Conservation (phyloP, 2,329 filamentous ascomycete genomes). For the Lecanosticta acicola region DNA sequence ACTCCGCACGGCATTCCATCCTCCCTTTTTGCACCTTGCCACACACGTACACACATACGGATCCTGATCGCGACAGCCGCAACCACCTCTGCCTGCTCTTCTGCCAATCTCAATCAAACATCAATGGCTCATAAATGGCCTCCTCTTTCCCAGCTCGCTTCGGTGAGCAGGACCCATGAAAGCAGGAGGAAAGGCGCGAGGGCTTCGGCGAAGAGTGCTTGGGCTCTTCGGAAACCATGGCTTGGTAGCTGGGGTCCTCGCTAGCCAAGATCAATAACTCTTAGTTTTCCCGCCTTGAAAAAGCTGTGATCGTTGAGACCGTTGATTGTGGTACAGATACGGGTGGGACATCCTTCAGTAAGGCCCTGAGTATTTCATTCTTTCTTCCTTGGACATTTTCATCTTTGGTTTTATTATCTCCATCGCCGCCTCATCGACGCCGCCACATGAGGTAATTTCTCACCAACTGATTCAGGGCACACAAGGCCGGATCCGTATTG, state of each 20-base stretch:
- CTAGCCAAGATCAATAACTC: conserved; percentile 26
- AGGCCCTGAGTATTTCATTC: no score
- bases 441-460: no score
- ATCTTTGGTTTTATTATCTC: no score
- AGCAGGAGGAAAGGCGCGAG: conserved; percentile 31
- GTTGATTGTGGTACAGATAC: conserved; percentile 62
- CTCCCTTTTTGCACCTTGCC: background rate
- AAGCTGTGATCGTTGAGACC: conserved; percentile 57
- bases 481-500: no score
- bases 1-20: background rate
- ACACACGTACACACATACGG: background rate
- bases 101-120: background rate
- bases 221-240: conserved; percentile 36
- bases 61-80: no score
- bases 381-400: no score
- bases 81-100: background rate
- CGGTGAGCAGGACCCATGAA: conserved; percentile 23
- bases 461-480: no score
- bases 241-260: conserved; percentile 20
- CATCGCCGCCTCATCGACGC: no score
- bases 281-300: conserved; percentile 46
- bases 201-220: conserved; percentile 19
- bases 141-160: conserved; percentile 26
- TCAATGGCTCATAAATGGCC: conserved; percentile 26
- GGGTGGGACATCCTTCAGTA: conserved; percentile 56